Percentiles rank a stretch among this genome's conserved stretches.
phyloP scores from a whole-genome alignment of 139 green algal genomes.

The Zygnema cylindricum region DNA sequence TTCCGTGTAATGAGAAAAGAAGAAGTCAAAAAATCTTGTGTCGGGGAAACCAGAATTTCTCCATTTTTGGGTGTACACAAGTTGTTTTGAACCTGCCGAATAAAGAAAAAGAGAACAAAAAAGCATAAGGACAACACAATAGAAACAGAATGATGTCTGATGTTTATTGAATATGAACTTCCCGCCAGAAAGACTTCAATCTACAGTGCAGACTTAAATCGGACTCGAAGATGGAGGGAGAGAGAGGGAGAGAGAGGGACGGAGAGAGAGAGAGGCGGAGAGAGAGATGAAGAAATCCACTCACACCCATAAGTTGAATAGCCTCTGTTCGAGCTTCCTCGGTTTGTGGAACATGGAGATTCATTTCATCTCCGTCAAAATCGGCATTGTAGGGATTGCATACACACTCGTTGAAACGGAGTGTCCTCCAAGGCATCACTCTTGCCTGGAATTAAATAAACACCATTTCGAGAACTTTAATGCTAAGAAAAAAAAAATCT shows the following conservation, averaged over 20 bases:
- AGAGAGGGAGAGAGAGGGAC: too few species aligned
- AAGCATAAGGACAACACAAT: too few species aligned
- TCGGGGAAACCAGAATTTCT: conserved; percentile 92
- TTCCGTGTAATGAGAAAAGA: conserved; percentile 86
- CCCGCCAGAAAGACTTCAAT: neutral
- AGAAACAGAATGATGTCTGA: conserved; percentile 3
- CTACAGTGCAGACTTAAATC: neutral
- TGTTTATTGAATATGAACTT: neutral
- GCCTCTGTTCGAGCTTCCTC: conserved; percentile 95
- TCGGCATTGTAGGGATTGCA: conserved; percentile 98
- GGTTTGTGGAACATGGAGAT: conserved; percentile 96
- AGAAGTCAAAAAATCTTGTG: conserved; percentile 96
- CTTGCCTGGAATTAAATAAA: too few species aligned
- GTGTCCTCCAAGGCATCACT: conserved; percentile 87
- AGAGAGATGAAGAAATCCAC: neutral
- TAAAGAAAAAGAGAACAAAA: too few species aligned
- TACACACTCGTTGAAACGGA: conserved; percentile 98
- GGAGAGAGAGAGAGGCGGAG: conserved; percentile 4
- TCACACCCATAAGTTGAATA: conserved; percentile 86
- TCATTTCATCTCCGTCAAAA: conserved; percentile 99
- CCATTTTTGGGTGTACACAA: conserved; percentile 96
- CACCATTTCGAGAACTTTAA: too few species aligned
- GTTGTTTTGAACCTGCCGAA: conserved; percentile 75
- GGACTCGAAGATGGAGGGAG: neutral
- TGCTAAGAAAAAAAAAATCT: too few species aligned